Base-by-base conservation (phyloP, 352 stramenopile species). In the Aphanomyces cochlioides region DNA sequence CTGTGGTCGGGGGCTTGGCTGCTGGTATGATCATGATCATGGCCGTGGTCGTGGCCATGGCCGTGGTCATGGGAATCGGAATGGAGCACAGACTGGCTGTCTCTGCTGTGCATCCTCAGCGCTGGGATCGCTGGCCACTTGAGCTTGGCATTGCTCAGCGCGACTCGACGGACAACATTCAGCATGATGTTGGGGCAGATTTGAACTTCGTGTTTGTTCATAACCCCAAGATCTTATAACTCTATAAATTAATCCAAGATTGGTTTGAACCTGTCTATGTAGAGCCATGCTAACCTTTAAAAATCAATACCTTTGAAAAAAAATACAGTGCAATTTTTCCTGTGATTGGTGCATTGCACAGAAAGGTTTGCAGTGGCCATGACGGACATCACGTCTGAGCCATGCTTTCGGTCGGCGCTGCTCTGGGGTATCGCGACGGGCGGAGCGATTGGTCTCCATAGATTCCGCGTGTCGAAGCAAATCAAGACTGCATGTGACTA, bases 371-470 rank as follows among this genome's bases (percentile, higher is more conserved):
- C 28, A 28, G 28, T 28, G 28, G 28, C 28, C 15, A 64, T 64
- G 54, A 63, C 54, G n/a, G 64, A 70, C 64, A 70, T 70, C 40
- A 54, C 43, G 5, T 45, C 45, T 5, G 64, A 70, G 74, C 85
- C 87, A 68, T 95, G 87, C 73, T 87, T 92, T 69, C 87, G 87
- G 67, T 82, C 81, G 28, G 83, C 78, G 4, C 70, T 95, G 56
- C 79, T 95, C 72, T 93, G 85, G 87, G 87, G 87, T 50, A 91
- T 95, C 58, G 71, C 72, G 21, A 81, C 84, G 10, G 85, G 83
- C 5, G 53, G 75, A 3, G 60, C 88, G 17, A 81, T 95, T 7
- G 87, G 87, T 13, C 73, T 72, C 3, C 87, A 93, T 63, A 82
- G 84, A 53, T 95, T 81, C 75, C 87, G 87, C 63, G 87, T 78